Percentiles rank a stretch among this genome's conserved stretches.
Conservation (phyloP, 352 stramenopile species). For the Pythium aristosporum region DNA sequence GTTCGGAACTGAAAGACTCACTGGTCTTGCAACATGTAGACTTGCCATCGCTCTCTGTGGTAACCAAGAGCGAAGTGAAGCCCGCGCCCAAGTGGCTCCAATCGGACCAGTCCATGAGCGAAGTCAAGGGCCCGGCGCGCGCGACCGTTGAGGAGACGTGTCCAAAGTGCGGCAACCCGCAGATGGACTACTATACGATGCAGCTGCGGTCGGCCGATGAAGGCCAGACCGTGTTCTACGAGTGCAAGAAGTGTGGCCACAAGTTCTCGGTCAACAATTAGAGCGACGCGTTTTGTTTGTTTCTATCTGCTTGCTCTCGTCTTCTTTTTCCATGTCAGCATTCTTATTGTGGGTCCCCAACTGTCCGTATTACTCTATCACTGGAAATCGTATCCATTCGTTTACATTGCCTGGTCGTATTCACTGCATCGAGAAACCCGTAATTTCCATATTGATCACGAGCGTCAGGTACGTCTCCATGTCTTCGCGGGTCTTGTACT, state of each 20-base stretch:
- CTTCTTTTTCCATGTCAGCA: not conserved
- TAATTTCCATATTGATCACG: slow-evolving; percentile 98
- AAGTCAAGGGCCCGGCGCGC: slow-evolving; percentile 86
- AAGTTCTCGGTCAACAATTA: slow-evolving; percentile 91
- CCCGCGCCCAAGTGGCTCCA: slow-evolving; percentile 81
- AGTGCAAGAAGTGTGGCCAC: slow-evolving; percentile 97
- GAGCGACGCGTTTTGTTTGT: slow-evolving; percentile 7
- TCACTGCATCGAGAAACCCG: slow-evolving; percentile 96
- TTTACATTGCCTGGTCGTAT: not conserved
- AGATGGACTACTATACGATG: slow-evolving; percentile 99
- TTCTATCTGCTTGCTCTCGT: not conserved
- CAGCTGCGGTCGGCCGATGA: slow-evolving; percentile 99
- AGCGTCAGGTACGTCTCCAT: slow-evolving; percentile 96
- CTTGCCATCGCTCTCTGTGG: slow-evolving; percentile 71
- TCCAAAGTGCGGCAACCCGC: slow-evolving; percentile 94
- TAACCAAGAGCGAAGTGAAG: slow-evolving; percentile 78
- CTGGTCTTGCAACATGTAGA: slow-evolving; percentile 34
- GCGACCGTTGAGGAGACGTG: slow-evolving; percentile 98
- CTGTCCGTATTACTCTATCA: slow-evolving; percentile 1
- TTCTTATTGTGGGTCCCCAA: not conserved
- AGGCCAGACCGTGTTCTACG: slow-evolving; percentile 99
- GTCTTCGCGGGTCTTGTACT: slow-evolving; percentile 70
- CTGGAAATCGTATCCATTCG: not conserved
- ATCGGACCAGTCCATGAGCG: slow-evolving; percentile 60
- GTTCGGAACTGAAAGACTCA: not conserved